These are phyloP conservation scores for Leptomonas seymouri DNA, from an alignment of 208 protist species.

Conservation along the genomic window DNA sequence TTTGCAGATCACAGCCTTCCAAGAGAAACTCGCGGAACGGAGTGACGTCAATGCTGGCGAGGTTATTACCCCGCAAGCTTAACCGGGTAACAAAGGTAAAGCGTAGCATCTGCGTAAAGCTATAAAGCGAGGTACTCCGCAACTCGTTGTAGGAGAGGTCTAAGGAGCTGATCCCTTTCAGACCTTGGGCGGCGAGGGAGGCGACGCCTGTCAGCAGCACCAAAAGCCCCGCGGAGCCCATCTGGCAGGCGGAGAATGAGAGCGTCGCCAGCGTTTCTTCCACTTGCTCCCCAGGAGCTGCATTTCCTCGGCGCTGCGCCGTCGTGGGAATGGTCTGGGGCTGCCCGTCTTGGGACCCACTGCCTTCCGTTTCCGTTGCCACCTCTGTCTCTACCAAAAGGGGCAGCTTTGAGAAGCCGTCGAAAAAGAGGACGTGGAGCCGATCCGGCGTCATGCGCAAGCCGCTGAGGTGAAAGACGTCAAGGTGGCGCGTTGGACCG, in stretches of 20 bases:
- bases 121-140: slow-evolving; percentile 39
- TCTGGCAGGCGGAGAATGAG: slow-evolving; percentile 70
- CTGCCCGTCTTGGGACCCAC: not conserved
- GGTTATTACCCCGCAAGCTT: slow-evolving; percentile 74
- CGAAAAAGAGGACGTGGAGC: slow-evolving; percentile 63
- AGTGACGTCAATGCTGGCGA: slow-evolving; percentile 38
- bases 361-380: not conserved
- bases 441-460: slow-evolving; percentile 61
- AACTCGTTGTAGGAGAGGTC: slow-evolving; percentile 82
- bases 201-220: slow-evolving; percentile 57
- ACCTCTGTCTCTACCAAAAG: not conserved
- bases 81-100: slow-evolving; percentile 54
- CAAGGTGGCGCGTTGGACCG: slow-evolving; percentile 35
- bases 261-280: slow-evolving; percentile 41
- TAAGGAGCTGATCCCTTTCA: slow-evolving; percentile 32
- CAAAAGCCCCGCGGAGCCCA: slow-evolving; percentile 59
- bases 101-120: slow-evolving; percentile 49
- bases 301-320: too few species aligned
- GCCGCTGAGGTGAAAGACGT: slow-evolving; percentile 71
- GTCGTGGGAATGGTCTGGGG: not conserved
- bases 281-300: not conserved
- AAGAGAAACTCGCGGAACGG: slow-evolving; percentile 70
- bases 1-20: slow-evolving; percentile 40
- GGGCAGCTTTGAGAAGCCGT: slow-evolving; percentile 37
- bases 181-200: slow-evolving; percentile 9